phyloP scores from a whole-genome alignment of 331 rosid genomes.

The Malus hybrid region DNA sequence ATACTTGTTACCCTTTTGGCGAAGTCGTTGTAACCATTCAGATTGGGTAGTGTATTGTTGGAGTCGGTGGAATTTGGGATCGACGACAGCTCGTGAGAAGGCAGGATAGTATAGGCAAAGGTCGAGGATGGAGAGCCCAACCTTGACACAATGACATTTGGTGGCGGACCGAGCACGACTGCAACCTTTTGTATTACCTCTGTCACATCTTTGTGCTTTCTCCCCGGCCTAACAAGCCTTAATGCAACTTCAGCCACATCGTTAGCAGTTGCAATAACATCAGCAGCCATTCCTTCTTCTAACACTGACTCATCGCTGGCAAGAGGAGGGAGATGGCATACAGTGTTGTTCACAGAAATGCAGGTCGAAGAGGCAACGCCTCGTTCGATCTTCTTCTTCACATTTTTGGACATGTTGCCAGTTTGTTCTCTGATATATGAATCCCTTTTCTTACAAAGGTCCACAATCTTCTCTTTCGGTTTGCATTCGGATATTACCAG shows the following conservation, averaged over 20 bases:
- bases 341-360: conserved; percentile 79
- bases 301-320: conserved; percentile 70
- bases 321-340: conserved; percentile 87
- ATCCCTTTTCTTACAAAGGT: conserved; percentile 83
- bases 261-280: conserved; percentile 88
- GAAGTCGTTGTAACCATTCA: no score
- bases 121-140: no score
- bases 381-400: conserved; percentile 84
- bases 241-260: conserved; percentile 98
- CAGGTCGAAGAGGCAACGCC: conserved; percentile 95
- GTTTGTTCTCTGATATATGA: conserved; percentile 80
- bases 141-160: no score
- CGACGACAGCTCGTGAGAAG: no score
- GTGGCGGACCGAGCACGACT: no score
- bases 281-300: conserved; percentile 85
- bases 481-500: conserved; percentile 67
- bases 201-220: conserved; percentile 16
- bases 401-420: conserved; percentile 76
- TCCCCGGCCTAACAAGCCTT: conserved; percentile 96
- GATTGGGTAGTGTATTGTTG: no score
- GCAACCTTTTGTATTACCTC: no score
- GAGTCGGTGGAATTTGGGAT: no score
- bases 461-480: conserved; percentile 79
- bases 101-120: no score
- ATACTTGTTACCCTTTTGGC: no score